A percentile compares a stretch with the other conserved stretches of the same genome.
Evolutionary conservation across 2,329 filamentous ascomycete genomes (phyloP).

Genomic region (Fusarium haematococcum): DNA sequence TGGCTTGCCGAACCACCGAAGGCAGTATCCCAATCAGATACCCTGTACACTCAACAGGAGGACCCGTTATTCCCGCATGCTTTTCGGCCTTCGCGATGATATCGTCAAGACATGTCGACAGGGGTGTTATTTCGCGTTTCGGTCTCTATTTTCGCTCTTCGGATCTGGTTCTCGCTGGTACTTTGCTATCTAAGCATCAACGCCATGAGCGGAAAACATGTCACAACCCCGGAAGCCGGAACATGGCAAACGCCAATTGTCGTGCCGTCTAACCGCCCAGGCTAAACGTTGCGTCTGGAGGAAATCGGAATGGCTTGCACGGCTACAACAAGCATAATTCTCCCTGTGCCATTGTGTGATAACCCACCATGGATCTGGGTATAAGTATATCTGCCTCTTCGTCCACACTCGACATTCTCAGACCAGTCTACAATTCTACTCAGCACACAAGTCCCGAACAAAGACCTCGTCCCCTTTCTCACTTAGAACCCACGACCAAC

Average conservation of each 20-base stretch:
- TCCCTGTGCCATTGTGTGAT: background rate
- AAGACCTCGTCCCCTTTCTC: background rate
- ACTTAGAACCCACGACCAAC: background rate
- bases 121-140: background rate
- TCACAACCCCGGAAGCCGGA: background rate
- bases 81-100: background rate
- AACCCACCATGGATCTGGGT: background rate
- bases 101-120: background rate
- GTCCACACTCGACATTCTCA: background rate
- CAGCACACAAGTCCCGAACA: background rate
- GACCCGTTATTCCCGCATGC: background rate
- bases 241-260: background rate
- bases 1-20: conserved; percentile 5
- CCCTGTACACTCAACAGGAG: background rate
- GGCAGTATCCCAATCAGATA: background rate
- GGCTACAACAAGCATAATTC: background rate
- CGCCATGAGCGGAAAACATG: background rate
- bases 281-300: background rate
- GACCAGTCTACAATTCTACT: background rate
- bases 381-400: background rate
- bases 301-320: background rate
- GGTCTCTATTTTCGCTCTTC: background rate
- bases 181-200: background rate
- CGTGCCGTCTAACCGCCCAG: background rate
- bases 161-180: background rate